phyloP scores from a whole-genome alignment of 73 alveolate genomes.

The Tetrahymena borealis region DNA sequence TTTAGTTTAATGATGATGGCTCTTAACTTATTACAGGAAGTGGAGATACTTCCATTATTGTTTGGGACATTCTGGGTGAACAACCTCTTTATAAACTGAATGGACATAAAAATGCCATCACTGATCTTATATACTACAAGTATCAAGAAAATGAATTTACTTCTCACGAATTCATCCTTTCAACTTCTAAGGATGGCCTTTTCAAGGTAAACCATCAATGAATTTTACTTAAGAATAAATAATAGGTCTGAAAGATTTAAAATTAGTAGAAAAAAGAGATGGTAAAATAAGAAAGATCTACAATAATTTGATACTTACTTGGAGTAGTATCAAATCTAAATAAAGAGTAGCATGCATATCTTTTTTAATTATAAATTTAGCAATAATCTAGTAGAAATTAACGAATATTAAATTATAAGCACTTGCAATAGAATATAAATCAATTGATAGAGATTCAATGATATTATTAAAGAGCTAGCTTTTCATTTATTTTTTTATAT shows the following conservation, averaged over 20 bases:
- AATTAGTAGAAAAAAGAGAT: background rate
- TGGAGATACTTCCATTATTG: constrained; percentile 24
- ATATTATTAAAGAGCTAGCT: too few relatives aligned
- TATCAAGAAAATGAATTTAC: constrained; percentile 16
- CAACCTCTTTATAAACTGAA: background rate
- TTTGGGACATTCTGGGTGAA: constrained; percentile 37
- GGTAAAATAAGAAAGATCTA: background rate
- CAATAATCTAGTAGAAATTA: too few relatives aligned
- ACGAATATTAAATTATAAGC: too few relatives aligned
- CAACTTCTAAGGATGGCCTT: constrained; percentile 40
- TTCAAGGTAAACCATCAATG: constrained; percentile 22
- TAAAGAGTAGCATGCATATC: too few relatives aligned
- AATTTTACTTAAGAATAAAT: background rate
- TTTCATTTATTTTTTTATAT: too few relatives aligned
- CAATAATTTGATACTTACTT: too few relatives aligned
- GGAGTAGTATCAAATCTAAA: too few relatives aligned
- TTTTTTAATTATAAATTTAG: too few relatives aligned
- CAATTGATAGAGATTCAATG: too few relatives aligned
- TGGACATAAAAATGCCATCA: constrained; percentile 31
- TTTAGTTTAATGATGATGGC: background rate
- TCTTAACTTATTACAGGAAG: constrained; percentile 28
- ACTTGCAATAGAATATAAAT: too few relatives aligned
- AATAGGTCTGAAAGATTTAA: background rate
- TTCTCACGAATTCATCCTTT: constrained; percentile 11
- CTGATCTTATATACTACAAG: constrained; percentile 7